Conservation (phyloP, 2,329 filamentous ascomycete genomes). For the Aspergillus vadensis region DNA sequence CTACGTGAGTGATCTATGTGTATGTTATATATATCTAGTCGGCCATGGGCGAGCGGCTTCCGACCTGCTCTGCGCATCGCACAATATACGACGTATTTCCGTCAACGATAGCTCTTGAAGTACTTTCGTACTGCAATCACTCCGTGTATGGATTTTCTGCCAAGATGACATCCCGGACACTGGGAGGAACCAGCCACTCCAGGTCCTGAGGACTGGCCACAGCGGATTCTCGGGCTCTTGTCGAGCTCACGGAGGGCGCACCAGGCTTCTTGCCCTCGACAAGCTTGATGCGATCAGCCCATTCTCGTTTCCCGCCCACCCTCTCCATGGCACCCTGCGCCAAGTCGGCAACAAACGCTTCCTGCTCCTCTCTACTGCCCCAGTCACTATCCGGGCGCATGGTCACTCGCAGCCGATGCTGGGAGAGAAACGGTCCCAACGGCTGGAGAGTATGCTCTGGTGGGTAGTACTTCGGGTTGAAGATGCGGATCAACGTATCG, state of each 20-base stretch:
- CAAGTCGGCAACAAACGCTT: constrained; percentile 40
- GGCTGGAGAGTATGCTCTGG: constrained; percentile 46
- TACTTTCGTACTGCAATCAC: neutral
- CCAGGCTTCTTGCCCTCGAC: constrained; percentile 41
- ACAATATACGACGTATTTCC: neutral
- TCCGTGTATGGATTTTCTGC: constrained; percentile 34
- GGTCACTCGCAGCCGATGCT: constrained; percentile 48
- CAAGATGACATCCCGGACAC: constrained; percentile 37
- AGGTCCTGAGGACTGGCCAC: constrained; percentile 34
- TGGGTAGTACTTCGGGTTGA: constrained; percentile 53
- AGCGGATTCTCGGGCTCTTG: constrained; percentile 43
- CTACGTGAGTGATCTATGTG: neutral
- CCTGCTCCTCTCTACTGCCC: constrained; percentile 43
- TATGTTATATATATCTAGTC: neutral
- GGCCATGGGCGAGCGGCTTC: neutral
- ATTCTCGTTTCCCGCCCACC: constrained; percentile 44
- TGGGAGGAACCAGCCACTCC: constrained; percentile 38
- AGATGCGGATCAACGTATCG: constrained; percentile 52
- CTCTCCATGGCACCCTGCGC: constrained; percentile 40
- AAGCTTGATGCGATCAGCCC: constrained; percentile 46
- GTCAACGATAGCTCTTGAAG: too few relatives aligned
- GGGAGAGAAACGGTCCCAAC: constrained; percentile 44
- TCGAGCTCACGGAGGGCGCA: constrained; percentile 47
- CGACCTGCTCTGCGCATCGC: neutral
- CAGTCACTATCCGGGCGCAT: constrained; percentile 46